Evolutionary conservation across 805 yeast species (phyloP).

Genomic region (Candida khao-thaluensis): DNA sequence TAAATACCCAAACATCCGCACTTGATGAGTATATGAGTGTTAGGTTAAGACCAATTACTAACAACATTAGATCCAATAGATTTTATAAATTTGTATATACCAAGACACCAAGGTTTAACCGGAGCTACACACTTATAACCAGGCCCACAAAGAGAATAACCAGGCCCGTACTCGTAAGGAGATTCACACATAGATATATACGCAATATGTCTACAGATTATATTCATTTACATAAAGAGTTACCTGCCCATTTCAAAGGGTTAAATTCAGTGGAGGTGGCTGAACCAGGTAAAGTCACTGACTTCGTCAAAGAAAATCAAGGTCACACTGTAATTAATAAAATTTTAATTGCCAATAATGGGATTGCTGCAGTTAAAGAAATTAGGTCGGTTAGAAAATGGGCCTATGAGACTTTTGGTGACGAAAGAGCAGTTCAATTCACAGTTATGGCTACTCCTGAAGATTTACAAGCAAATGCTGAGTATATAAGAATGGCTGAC

Average conservation of each 20-base stretch:
- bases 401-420: constrained; percentile 99
- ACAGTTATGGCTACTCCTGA: constrained; percentile 99
- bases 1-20: constrained; percentile 3
- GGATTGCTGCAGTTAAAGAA: constrained; percentile 99
- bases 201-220: constrained; percentile 19
- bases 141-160: no score
- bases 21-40: constrained; percentile 1
- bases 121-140: no score
- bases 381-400: constrained; percentile 96
- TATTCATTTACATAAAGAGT: constrained; percentile 27
- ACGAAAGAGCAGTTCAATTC: constrained; percentile 89
- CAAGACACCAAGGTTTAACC: no score
- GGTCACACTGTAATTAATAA: constrained; percentile 95
- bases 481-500: constrained; percentile 98
- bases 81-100: constrained; percentile 3
- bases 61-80: constrained; percentile 1
- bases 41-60: constrained; percentile 3
- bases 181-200: neutral
- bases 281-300: constrained; percentile 74
- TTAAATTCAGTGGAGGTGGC: constrained; percentile 74
- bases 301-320: constrained; percentile 78
- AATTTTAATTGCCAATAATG: constrained; percentile 94
- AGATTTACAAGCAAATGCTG: constrained; percentile 94
- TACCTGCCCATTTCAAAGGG: constrained; percentile 80
- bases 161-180: no score